Conservation (phyloP, 2,329 filamentous ascomycete genomes). For the Sarocladiaceae sp. region DNA sequence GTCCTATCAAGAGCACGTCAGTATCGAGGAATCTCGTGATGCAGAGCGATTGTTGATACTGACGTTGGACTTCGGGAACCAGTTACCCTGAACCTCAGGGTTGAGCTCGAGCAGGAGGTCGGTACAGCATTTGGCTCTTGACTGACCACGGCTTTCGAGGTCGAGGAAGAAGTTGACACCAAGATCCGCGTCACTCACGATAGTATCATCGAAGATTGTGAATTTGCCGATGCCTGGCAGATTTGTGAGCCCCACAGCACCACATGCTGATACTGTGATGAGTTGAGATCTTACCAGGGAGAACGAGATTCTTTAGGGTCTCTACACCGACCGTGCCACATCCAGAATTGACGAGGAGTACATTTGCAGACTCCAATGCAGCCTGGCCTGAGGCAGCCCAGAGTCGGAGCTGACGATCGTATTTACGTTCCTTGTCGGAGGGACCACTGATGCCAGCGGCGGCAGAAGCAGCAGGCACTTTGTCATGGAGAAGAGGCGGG, state of each 20-base stretch:
- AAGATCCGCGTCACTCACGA: conserved; percentile 75
- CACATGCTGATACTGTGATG: background rate
- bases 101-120: conserved; percentile 81
- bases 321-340: conserved; percentile 85
- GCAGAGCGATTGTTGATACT: conserved; percentile 11
- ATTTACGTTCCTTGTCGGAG: conserved; percentile 65
- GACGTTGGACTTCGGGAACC: conserved; percentile 46
- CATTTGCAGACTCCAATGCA: conserved; percentile 82
- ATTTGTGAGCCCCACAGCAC: background rate
- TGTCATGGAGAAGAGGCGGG: conserved; percentile 28
- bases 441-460: conserved; percentile 33
- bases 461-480: background rate
- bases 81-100: conserved; percentile 79
- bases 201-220: conserved; percentile 76
- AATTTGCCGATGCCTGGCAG: conserved; percentile 75
- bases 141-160: conserved; percentile 66
- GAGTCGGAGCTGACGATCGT: conserved; percentile 88
- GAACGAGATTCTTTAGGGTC: conserved; percentile 91
- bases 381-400: conserved; percentile 92
- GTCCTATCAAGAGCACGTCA: conserved; percentile 17
- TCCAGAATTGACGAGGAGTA: conserved; percentile 85
- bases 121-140: conserved; percentile 71
- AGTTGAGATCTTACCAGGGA: conserved; percentile 55
- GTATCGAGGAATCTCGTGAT: background rate
- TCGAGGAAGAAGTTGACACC: conserved; percentile 98